A percentile compares a stretch with the other conserved stretches of the same genome.
phyloP scores from a whole-genome alignment of 257 asterid species.

The Eucommia ulmoides region DNA sequence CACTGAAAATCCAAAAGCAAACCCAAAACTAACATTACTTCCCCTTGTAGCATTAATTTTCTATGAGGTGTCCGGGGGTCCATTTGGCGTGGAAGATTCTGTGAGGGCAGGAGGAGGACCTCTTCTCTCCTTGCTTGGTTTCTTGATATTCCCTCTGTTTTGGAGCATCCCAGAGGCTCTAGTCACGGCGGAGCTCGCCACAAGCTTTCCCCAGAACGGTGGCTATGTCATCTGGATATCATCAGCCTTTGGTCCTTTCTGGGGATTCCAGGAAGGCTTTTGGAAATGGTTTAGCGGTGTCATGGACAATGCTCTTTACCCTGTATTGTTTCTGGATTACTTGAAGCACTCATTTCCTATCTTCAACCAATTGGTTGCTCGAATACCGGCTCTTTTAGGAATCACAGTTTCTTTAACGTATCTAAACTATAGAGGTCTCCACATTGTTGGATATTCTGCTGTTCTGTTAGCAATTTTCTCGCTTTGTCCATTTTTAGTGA shows the following conservation, averaged over 20 bases:
- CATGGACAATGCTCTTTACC: conserved; percentile 91
- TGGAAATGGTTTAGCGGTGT: conserved; percentile 98
- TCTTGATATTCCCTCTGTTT: conserved; percentile 62
- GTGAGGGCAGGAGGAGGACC: conserved; percentile 76
- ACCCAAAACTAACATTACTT: conserved; percentile 49
- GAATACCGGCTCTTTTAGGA: conserved; percentile 62
- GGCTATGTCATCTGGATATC: conserved; percentile 85
- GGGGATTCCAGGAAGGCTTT: conserved; percentile 84
- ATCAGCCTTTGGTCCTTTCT: conserved; percentile 70
- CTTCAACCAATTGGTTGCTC: conserved; percentile 27
- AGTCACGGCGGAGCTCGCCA: conserved; percentile 71
- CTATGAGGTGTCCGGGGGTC: conserved; percentile 93
- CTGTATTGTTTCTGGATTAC: conserved; percentile 83
- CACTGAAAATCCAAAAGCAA: conserved; percentile 11
- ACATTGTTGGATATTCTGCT: conserved; percentile 69
- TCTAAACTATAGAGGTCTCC: conserved; percentile 63
- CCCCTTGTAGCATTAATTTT: conserved; percentile 77
- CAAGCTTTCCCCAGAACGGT: conserved; percentile 74
- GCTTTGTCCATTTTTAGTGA: conserved; percentile 49
- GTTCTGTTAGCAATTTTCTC: conserved; percentile 68
- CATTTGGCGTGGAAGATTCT: conserved; percentile 88
- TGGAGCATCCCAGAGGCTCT: conserved; percentile 94
- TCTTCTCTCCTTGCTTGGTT: conserved; percentile 56
- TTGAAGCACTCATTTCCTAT: conserved; percentile 67
- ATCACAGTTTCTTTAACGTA: conserved; percentile 54